Conservation (phyloP, 495 filamentous ascomycete genomes). For the Trichocladium antarcticum region DNA sequence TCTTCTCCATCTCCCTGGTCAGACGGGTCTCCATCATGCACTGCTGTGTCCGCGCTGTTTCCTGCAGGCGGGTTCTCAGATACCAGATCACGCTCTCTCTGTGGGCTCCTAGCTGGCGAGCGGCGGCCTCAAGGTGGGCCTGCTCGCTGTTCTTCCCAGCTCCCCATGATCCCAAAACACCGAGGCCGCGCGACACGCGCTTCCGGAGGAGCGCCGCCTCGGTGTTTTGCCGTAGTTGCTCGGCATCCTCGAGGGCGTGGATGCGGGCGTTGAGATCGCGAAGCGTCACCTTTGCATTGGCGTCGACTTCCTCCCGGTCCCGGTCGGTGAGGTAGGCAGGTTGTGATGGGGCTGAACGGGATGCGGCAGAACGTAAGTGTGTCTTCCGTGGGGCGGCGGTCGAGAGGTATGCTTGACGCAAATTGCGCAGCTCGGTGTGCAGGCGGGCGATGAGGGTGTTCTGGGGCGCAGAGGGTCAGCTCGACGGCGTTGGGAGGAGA, state of each 20-base stretch:
- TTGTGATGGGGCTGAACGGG: constrained; percentile 24
- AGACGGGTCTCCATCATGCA: constrained; percentile 86
- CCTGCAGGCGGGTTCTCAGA: constrained; percentile 60
- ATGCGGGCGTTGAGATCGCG: constrained; percentile 72
- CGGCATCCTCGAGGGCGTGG: constrained; percentile 63
- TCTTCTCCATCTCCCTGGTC: constrained; percentile 74
- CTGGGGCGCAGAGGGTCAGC: constrained; percentile 35
- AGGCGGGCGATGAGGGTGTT: constrained; percentile 76
- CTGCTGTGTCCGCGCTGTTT: constrained; percentile 63
- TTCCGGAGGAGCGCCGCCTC: constrained; percentile 52
- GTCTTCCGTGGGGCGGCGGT: constrained; percentile 46
- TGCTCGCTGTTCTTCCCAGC: constrained; percentile 57
- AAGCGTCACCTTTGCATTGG: constrained; percentile 68
- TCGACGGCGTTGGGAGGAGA: neutral
- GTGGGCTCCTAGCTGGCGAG: constrained; percentile 47
- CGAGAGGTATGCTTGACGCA: constrained; percentile 86
- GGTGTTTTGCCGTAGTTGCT: constrained; percentile 68
- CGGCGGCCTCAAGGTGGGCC: constrained; percentile 54
- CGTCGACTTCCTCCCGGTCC: constrained; percentile 71
- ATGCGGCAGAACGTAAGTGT: constrained; percentile 26
- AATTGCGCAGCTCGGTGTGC: constrained; percentile 61
- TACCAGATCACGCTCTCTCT: constrained; percentile 78
- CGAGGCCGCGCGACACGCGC: constrained; percentile 51
- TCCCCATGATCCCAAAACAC: constrained; percentile 62
- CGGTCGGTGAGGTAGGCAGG: constrained; percentile 48